phyloP scores from a whole-genome alignment of 164 flowering plant species.

The Nelumbo lutea region DNA sequence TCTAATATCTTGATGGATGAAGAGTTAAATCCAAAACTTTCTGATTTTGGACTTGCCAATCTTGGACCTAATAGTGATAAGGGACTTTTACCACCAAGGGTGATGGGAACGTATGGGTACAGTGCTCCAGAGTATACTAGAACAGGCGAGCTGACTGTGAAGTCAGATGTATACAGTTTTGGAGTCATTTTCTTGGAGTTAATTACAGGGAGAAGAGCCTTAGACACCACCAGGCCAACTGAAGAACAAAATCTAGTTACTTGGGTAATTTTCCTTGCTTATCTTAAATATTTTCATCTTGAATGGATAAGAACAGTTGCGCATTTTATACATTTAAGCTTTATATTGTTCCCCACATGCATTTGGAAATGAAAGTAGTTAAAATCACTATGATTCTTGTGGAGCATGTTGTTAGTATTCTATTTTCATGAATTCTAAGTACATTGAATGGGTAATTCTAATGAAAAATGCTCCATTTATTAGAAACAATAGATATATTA shows the following conservation, averaged over 20 bases:
- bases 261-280: conserved; percentile 39
- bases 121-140: conserved; percentile 64
- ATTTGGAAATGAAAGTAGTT: not conserved
- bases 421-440: not conserved
- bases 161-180: conserved; percentile 67
- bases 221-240: conserved; percentile 52
- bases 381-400: not conserved
- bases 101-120: conserved; percentile 69
- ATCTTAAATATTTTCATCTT: not conserved
- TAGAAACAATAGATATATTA: too few relatives aligned
- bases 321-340: too few relatives aligned
- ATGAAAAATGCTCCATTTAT: too few relatives aligned
- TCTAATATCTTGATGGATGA: conserved; percentile 58
- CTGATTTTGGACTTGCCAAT: conserved; percentile 60
- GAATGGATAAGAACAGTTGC: too few relatives aligned
- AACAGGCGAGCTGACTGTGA: conserved; percentile 46
- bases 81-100: conserved; percentile 40
- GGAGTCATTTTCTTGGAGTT: conserved; percentile 66
- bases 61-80: conserved; percentile 43
- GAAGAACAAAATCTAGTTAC: conserved; percentile 62
- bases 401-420: not conserved
- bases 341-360: not conserved
- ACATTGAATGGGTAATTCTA: too few relatives aligned
- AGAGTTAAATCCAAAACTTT: conserved; percentile 49
- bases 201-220: conserved; percentile 60